Base-by-base conservation (phyloP, 306 rosid genomes). In the Urtica urens region DNA sequence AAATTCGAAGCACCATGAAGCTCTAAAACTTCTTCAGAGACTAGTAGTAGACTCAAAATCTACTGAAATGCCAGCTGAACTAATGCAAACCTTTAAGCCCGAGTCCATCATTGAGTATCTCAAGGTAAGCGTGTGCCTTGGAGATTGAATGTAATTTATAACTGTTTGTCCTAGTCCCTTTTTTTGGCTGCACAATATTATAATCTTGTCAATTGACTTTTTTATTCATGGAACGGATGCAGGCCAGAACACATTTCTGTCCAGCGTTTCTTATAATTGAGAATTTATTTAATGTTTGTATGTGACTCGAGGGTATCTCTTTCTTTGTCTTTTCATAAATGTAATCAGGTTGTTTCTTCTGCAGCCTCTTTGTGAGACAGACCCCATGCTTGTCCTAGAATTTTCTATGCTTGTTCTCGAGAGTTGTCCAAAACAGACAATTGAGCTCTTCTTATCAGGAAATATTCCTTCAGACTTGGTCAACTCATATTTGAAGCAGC, bases 391-490 rank as follows among this genome's bases (percentile, higher is more conserved):
- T 63, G 99, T 85, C 58, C 67, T 92, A 57, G 96, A 92, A 71
- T 82, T 71, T 72, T 92, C 99, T 4, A 82, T 81, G 93, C 93
- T 69, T 62, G 94, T 92, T 72, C 93, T 92, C 40, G 99, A 92
- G 76, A 82, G 93, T 66, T 86, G 99, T 68, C 99, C 99, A 41
- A 63, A 85, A 2, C 93, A 92, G 67, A 92, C 99, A 63, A 73
- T 92, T 55, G 93, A 86, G 53, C 96, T 92, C 72, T 92, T 85
- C 74, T 76, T 92, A 57, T 79, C 93, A 0, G 96, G 94, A 53
- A 86, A 92, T 67, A 92, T 92, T 67, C 96, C 96, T 10, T 87
- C 99, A 12, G 96, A 92, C 57, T 73, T 92, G 86, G 96, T 85
- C 55, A 92, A 83, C 76, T 92, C 88, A 38, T 92, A 85, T 70